Percentiles rank a stretch among this genome's conserved stretches.
These are phyloP conservation scores for Chiua sp. DNA, from an alignment of 1,284 basidiomycete genomes.

Conservation along the genomic window DNA sequence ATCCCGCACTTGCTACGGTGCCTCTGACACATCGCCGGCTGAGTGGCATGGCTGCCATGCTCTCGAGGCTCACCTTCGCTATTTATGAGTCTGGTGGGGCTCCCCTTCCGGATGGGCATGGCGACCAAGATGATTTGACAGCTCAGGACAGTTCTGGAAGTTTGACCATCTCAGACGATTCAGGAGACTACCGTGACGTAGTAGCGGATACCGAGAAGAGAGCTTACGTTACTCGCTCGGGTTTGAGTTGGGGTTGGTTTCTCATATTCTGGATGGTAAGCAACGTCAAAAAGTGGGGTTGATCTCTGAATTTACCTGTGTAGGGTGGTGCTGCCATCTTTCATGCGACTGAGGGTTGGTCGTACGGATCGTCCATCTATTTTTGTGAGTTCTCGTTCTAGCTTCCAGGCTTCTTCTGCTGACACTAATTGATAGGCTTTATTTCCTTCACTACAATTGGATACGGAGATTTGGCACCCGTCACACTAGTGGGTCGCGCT, in stretches of 20 bases:
- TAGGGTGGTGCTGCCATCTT: conserved; percentile 65
- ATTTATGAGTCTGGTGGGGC: conserved; percentile 31
- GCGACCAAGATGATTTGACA: not conserved
- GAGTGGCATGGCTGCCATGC: conserved; percentile 57
- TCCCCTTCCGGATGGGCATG: conserved; percentile 3
- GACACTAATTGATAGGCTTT: conserved; percentile 46
- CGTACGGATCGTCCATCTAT: conserved; percentile 61
- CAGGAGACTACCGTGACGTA: conserved; percentile 20
- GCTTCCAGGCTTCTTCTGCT: conserved; percentile 5
- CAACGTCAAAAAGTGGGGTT: not conserved
- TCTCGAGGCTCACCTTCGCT: conserved; percentile 51
- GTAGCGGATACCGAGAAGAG: conserved; percentile 44
- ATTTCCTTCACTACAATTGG: conserved; percentile 72
- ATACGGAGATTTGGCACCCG: conserved; percentile 70
- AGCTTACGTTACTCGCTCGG: conserved; percentile 54
- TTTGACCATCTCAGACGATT: conserved; percentile 16
- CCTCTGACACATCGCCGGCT: conserved; percentile 45
- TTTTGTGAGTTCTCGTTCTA: conserved; percentile 61
- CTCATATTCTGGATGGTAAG: conserved; percentile 62
- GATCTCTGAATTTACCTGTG: not conserved
- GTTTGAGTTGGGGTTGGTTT: conserved; percentile 54
- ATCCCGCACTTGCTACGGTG: conserved; percentile 6
- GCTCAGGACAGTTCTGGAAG: conserved; percentile 16
- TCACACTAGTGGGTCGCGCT: conserved; percentile 70
- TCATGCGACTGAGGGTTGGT: conserved; percentile 54